Base-by-base conservation (phyloP, 2,329 filamentous ascomycete species). In the Stagonosporopsis cucurbitacearum region DNA sequence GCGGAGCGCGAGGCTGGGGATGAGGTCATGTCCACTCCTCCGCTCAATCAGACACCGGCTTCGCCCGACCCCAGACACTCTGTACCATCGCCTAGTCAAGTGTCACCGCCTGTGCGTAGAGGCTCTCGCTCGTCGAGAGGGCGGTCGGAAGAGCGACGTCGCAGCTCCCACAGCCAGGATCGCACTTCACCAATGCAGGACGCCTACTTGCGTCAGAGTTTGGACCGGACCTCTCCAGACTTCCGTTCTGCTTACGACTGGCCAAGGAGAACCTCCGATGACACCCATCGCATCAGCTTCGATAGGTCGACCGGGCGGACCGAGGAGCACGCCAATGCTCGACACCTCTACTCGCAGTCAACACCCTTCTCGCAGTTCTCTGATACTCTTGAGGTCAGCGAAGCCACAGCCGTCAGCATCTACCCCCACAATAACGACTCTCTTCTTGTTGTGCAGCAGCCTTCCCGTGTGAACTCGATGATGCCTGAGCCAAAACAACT, bases 351-450 rank as follows among this genome's bases (percentile, higher is more conserved):
- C 25, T 70, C 80, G 17, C 78, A 80, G 33, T 79, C 78, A 17
- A 84, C 82, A 1, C 79, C 78, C 0, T 80, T 81, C 46, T 67
- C 84, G 71, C 53, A 80, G 75, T 60, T 75, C 73, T 59, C 82
- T 61, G 63, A 78, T 39, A 84, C 82, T 0, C 82, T 84, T 11
- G 86, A 88, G 70, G 80, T 88, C 48, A 83, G 80, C 56, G 84
- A 88, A 68, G 86, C 86, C 9, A 85, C 79, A 37, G 84, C 84
- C 11, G 79, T 88, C 13, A 83, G 79, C 55, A 81, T 87, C 30
- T 87, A 82, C 58, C 81, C 85, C 2, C 86, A 88, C 71, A 85
- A 86, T 70, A 88, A 88, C 60, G 76, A 84, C 39, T 87, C 84
- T 6, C 72, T 88, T 5, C 75, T 88, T n/a, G 72, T 88, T n/a